Base-by-base conservation (phyloP, 1,284 basidiomycete genomes). In the Tilletia caries region DNA sequence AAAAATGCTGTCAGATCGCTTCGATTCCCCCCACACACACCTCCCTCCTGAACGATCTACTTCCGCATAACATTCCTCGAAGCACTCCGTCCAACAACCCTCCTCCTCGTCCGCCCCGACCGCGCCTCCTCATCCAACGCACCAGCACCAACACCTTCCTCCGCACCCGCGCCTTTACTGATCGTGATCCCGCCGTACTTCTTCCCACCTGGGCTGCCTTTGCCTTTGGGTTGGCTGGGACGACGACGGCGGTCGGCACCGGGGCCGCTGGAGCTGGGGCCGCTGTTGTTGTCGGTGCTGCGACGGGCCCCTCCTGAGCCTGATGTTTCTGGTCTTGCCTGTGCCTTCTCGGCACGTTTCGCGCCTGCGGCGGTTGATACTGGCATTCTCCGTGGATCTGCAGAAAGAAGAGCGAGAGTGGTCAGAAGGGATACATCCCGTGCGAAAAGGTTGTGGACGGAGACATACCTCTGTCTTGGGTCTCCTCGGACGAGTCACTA, bases 101-200 rank as follows among this genome's bases (percentile, higher is more conserved):
- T 65, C 2, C 80, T 65, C 65, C 75, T 75, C 54, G 73, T 77
- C 4, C 82, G 69, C 20, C 82, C 82, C 58, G 76, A 79, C 8
- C 80, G 66, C 3, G 92, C 82, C 87, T 91, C 86, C 93, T 93
- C 89, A 93, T 86, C 33, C 91, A 93, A 62, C 88, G 90, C 64
- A 91, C 95, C 83, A 93, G 95, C 71, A 84, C 86, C 75, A 52
- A 79, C 78, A 71, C 82, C 73, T 70, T 83, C 67, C 23, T 73
- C 79, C 52, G 76, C 72, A 29, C 78, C 77, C 0, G 79, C 79
- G 8, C 82, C 82, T 64, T 80, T 80, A 52, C 58, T 62, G 75
- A 78, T 33, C 82, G 74, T 32, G 81, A 82, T 43, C 69, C 76
- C 6, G 76, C 82, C 64, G 33, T 13, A 2, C 41, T 66, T 65